These are phyloP conservation scores for Rheum nobile DNA, from an alignment of 148 eudicot genomes.

Conservation along the genomic window DNA sequence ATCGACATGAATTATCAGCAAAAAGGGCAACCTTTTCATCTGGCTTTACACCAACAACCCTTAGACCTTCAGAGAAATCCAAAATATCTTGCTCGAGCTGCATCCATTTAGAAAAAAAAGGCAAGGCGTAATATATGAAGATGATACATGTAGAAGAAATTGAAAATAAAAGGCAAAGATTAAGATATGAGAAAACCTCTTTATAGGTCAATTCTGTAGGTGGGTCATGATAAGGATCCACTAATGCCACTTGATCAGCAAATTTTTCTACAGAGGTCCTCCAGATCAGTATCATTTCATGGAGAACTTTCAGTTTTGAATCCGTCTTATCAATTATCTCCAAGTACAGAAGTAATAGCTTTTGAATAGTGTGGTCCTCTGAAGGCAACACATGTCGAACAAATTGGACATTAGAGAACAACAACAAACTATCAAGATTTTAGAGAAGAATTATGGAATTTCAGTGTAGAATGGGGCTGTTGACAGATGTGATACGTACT, in stretches of 20 bases:
- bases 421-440: too few species aligned
- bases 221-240: conserved; percentile 83
- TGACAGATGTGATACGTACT: conserved; percentile 24
- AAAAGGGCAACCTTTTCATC: conserved; percentile 85
- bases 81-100: conserved; percentile 92
- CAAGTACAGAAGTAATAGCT: conserved; percentile 54
- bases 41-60: conserved; percentile 75
- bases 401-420: too few species aligned
- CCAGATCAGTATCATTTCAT: conserved; percentile 86
- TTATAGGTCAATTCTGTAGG: conserved; percentile 77
- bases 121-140: background rate
- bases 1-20: conserved; percentile 94
- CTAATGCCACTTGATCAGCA: conserved; percentile 70
- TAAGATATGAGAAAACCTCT: conserved; percentile 43
- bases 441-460: too few species aligned
- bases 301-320: conserved; percentile 47
- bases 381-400: conserved; percentile 71
- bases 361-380: conserved; percentile 66
- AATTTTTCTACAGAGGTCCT: conserved; percentile 80
- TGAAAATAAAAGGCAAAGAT: background rate
- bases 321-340: conserved; percentile 78
- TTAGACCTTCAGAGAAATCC: conserved; percentile 80
- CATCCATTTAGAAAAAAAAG: conserved; percentile 2
- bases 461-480: too few species aligned
- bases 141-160: background rate